Conservation (phyloP, 2,329 filamentous ascomycete genomes). For the Diplodia corticola region DNA sequence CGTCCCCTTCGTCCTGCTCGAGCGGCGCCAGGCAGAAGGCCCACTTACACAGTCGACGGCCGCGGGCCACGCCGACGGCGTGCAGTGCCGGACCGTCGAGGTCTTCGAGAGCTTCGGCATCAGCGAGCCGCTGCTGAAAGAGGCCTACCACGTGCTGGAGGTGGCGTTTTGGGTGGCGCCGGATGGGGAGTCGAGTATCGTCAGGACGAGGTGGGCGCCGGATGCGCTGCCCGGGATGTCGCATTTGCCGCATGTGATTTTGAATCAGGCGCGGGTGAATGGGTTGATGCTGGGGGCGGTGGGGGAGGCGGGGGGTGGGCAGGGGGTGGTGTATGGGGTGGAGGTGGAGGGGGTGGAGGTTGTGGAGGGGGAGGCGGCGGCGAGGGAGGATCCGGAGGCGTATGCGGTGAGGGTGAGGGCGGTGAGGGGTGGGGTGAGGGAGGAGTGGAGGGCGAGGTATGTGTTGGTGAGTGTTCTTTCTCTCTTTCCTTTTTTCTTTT, state of each 20-base stretch:
- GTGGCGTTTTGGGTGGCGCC: conserved; percentile 51
- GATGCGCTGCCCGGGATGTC: conserved; percentile 60
- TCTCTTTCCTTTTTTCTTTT: not conserved
- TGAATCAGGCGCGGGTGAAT: conserved; percentile 73
- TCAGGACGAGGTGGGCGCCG: conserved; percentile 50
- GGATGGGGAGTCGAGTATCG: conserved; percentile 41
- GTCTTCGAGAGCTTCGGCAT: conserved; percentile 73
- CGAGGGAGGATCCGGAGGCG: conserved; percentile 24
- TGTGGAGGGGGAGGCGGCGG: conserved; percentile 44
- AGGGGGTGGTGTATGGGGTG: conserved; percentile 57
- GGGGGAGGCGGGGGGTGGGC: conserved; percentile 40
- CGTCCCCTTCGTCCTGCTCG: conserved; percentile 59
- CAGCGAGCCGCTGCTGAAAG: conserved; percentile 61
- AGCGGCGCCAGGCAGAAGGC: too few species aligned
- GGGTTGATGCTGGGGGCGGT: conserved; percentile 57
- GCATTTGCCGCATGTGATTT: conserved; percentile 64
- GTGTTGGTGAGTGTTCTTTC: conserved; percentile 18
- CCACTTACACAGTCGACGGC: too few species aligned
- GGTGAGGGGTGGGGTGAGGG: conserved; percentile 37
- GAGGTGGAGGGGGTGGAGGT: conserved; percentile 48
- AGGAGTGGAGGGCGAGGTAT: conserved; percentile 29
- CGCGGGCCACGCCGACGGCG: conserved; percentile 65
- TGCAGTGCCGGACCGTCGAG: conserved; percentile 68
- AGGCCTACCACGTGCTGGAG: conserved; percentile 67
- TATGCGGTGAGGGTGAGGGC: not conserved